Evolutionary conservation across 345 rosid genomes (phyloP), one percentile per base, ranked within the genome.

Genomic region (Linum trigynum): DNA sequence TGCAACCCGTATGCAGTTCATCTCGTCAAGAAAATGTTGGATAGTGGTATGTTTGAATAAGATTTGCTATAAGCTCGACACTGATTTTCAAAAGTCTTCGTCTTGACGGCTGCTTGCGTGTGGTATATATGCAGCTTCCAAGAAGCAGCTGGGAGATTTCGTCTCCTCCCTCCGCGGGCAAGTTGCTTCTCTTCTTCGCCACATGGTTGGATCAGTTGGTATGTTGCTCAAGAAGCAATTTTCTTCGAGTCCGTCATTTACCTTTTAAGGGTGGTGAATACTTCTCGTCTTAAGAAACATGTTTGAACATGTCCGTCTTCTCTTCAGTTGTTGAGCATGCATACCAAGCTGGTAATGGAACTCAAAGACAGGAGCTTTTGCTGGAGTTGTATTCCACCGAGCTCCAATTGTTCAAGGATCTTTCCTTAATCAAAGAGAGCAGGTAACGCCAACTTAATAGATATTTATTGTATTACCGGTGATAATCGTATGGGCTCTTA

Each of bases 191-290:
- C 90, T 87, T 69, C 95, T 95, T 64, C 85, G 97, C 38, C 92
- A 95, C 73, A 80, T 81, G 88, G 91, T 87, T 77, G 99, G 96
- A 72, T 91, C 97, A 61, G 82, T 83, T 71, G 96, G 99, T 94
- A 85, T 58, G 90, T 77, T 56, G 43, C 1, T 32, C 17, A 23
- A 11, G 50, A 7, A 40, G 38, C 39, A 5, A 12, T 2, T 7
- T 62, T 62, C n/a, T 17, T 50, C 14, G 36, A 2, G 42, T 45
- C 42, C n/a, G 15, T 11, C 39, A 57, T 16, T 50, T 55, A 51
- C 10, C 8, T 36, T 4, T 16, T 7, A 38, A 6, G 3, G 61
- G 9, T 57, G 35, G 39, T 59, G 9, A 35, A 35, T 59, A 23
- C 38, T 59, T 38, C 37, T 17, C 36, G 37, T 59, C 62, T 57